Conservation (phyloP, 805 yeast genomes). For the Wickerhamiella brachini region DNA sequence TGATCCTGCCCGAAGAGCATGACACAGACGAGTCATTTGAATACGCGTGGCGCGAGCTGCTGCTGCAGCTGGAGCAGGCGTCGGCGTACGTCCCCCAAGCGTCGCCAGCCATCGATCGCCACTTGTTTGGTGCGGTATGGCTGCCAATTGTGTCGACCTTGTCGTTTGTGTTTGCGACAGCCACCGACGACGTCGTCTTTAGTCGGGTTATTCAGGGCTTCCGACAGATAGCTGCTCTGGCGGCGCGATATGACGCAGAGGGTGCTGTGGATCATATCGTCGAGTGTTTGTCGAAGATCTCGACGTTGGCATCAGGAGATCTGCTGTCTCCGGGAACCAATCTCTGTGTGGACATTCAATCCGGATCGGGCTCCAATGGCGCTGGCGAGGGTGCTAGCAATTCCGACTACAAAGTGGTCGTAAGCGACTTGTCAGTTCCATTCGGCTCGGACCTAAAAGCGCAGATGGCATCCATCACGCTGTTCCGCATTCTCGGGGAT, state of each 20-base stretch:
- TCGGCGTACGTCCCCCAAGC: slow-evolving; percentile 12
- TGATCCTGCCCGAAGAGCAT: slow-evolving; percentile 96
- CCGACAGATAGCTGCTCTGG: slow-evolving; percentile 71
- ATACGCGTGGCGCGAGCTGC: slow-evolving; percentile 36
- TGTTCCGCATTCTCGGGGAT: slow-evolving; percentile 61
- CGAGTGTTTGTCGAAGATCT: slow-evolving; percentile 50
- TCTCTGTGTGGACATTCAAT: slow-evolving; percentile 25
- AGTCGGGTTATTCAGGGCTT: slow-evolving; percentile 77
- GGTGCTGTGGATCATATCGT: slow-evolving; percentile 52
- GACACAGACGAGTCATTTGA: slow-evolving; percentile 89
- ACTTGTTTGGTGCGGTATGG: slow-evolving; percentile 52
- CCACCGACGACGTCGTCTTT: slow-evolving; percentile 79
- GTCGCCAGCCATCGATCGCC: slow-evolving; percentile 45
- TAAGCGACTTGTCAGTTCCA: slow-evolving; percentile 66
- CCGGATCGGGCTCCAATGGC: no score
- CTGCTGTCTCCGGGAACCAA: slow-evolving; percentile 19
- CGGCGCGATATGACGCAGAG: slow-evolving; percentile 45
- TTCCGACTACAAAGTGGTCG: slow-evolving; percentile 36
- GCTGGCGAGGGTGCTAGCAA: no score
- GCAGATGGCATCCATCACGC: slow-evolving; percentile 73
- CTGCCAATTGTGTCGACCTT: slow-evolving; percentile 56
- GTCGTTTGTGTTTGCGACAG: slow-evolving; percentile 68
- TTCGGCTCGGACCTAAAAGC: slow-evolving; percentile 88
- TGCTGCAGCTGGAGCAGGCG: slow-evolving; percentile 14
- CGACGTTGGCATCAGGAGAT: slow-evolving; percentile 43